phyloP scores from a whole-genome alignment of 179 eudicot species.

The Corrigiola litoralis region DNA sequence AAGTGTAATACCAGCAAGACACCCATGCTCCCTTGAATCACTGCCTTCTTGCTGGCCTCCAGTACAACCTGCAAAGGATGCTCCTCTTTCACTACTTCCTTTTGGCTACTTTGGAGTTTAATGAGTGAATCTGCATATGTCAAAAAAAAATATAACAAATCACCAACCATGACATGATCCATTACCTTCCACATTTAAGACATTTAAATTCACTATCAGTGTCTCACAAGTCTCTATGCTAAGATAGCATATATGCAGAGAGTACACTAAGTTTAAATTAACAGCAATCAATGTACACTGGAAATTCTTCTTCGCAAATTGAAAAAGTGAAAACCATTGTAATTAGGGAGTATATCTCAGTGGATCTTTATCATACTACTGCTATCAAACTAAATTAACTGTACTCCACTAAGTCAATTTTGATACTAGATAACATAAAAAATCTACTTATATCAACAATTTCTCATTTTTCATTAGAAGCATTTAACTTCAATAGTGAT shows the following conservation, averaged over 20 bases:
- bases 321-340: too few species aligned
- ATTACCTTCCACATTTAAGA: neutral
- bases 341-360: neutral
- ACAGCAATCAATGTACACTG: too few species aligned
- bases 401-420: neutral
- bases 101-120: constrained; percentile 50
- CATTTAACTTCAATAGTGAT: neutral
- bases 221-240: neutral
- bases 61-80: constrained; percentile 55
- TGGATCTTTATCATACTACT: neutral
- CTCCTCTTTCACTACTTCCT: constrained; percentile 59
- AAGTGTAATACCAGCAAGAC: constrained; percentile 63
- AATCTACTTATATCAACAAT: neutral
- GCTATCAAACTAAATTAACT: neutral
- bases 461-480: neutral
- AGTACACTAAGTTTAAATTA: neutral
- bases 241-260: neutral
- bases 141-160: neutral
- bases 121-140: constrained; percentile 61
- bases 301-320: too few species aligned
- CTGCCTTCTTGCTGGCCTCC: constrained; percentile 79
- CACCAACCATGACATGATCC: neutral
- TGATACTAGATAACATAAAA: neutral
- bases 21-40: constrained; percentile 86
- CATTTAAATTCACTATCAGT: neutral